These are phyloP conservation scores for Spergularia marina DNA, from an alignment of 148 eudicot genomes.

Conservation along the genomic window DNA sequence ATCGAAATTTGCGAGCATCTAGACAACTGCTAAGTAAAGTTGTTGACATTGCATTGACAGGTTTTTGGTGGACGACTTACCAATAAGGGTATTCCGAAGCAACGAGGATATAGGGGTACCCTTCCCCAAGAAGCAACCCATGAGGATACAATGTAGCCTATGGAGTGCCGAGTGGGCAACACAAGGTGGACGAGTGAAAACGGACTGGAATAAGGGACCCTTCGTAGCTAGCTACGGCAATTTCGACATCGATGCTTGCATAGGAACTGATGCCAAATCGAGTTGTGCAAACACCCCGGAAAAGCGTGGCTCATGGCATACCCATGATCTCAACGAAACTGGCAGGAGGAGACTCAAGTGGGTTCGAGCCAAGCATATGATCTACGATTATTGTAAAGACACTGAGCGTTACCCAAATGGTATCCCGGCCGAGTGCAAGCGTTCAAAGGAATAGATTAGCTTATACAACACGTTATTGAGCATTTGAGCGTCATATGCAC, in stretches of 20 bases:
- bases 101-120: conserved; percentile 35
- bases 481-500: too few relatives aligned
- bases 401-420: conserved; percentile 36
- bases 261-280: conserved; percentile 8
- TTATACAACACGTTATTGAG: neutral
- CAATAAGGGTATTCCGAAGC: conserved; percentile 42
- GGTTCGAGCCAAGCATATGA: conserved; percentile 49
- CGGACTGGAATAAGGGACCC: conserved; percentile 52
- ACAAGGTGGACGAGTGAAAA: conserved; percentile 38
- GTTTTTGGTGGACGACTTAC: conserved; percentile 42
- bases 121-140: conserved; percentile 41
- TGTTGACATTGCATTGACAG: conserved; percentile 4
- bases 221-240: conserved; percentile 46
- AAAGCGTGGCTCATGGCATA: conserved; percentile 18
- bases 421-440: conserved; percentile 44
- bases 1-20: too few relatives aligned
- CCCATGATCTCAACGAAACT: conserved; percentile 34
- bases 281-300: conserved; percentile 7
- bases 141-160: conserved; percentile 44
- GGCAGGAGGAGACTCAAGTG: conserved; percentile 36
- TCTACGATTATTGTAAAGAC: conserved; percentile 51
- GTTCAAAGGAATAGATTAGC: neutral
- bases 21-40: neutral
- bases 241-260: conserved; percentile 42
- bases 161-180: conserved; percentile 60